Conservation (phyloP, 352 stramenopile genomes). For the Pythium pyrilobum region DNA sequence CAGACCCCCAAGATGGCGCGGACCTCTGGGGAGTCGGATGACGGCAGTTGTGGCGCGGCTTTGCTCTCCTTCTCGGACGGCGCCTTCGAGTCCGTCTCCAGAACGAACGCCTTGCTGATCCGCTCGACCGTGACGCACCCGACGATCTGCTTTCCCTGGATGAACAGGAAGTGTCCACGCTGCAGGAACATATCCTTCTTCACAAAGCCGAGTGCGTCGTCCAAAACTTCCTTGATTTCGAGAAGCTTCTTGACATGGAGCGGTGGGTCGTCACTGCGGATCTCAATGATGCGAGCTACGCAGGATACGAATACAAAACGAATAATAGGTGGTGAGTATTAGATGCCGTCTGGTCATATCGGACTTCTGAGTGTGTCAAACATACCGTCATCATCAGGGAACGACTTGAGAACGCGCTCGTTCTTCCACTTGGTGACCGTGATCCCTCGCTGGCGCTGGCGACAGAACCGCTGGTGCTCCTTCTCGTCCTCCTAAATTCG, state of each 20-base stretch:
- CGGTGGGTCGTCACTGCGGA: constrained; percentile 43
- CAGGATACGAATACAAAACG: not conserved
- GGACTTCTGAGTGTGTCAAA: too few species aligned
- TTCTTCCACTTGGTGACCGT: constrained; percentile 62
- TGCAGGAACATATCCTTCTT: constrained; percentile 44
- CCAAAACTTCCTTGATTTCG: constrained; percentile 63
- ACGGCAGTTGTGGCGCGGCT: too few species aligned
- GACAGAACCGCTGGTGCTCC: constrained; percentile 64
- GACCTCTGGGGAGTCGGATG: not conserved
- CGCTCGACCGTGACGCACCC: constrained; percentile 55
- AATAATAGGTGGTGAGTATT: too few species aligned
- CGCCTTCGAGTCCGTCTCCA: constrained; percentile 16
- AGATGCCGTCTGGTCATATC: too few species aligned
- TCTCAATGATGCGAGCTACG: constrained; percentile 56
- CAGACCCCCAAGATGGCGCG: constrained; percentile 53
- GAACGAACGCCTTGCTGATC: constrained; percentile 34
- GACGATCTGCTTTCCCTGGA: constrained; percentile 51
- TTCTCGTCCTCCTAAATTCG: constrained; percentile 54
- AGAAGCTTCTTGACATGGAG: constrained; percentile 66
- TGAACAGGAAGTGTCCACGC: constrained; percentile 54
- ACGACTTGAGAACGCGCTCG: constrained; percentile 42
- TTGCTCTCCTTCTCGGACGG: too few species aligned
- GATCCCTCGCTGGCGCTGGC: constrained; percentile 32
- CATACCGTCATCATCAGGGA: constrained; percentile 30
- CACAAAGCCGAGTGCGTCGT: constrained; percentile 67